These are phyloP conservation scores for Lichtheimia ornata DNA, from an alignment of 371 early-diverging fungal species.

Conservation along the genomic window DNA sequence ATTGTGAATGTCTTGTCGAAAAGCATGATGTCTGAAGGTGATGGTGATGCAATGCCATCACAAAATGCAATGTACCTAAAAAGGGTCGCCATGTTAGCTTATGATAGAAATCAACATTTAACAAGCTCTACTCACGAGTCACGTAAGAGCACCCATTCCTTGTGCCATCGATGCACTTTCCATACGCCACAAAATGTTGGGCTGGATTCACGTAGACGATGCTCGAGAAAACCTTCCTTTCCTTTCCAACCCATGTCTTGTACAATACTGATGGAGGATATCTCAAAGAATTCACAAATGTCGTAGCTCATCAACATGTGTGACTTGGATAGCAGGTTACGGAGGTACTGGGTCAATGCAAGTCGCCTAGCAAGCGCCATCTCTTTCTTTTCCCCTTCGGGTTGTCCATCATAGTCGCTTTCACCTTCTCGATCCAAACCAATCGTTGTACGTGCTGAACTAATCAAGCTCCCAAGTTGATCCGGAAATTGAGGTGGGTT, in stretches of 20 bases:
- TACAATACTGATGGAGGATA: conserved; percentile 73
- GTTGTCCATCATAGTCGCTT: conserved; percentile 11
- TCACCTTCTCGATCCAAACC: conserved; percentile 10
- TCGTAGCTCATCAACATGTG: conserved; percentile 70
- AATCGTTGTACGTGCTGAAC: conserved; percentile 32
- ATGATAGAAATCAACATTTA: not conserved
- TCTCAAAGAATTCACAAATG: conserved; percentile 79
- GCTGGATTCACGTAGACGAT: conserved; percentile 48
- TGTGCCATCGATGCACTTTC: conserved; percentile 50
- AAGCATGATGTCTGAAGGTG: conserved; percentile 53
- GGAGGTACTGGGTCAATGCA: conserved; percentile 70
- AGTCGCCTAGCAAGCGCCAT: conserved; percentile 57
- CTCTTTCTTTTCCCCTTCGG: conserved; percentile 30
- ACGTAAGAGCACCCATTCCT: conserved; percentile 75
- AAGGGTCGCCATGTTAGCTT: not conserved
- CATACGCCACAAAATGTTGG: conserved; percentile 41
- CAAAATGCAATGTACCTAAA: conserved; percentile 57
- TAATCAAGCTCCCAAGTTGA: conserved; percentile 43
- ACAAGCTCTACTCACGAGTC: conserved; percentile 58
- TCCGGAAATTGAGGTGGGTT: conserved; percentile 48
- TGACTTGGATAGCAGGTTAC: conserved; percentile 51
- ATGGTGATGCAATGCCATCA: conserved; percentile 41
- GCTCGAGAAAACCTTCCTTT: conserved; percentile 77
- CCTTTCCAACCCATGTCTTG: conserved; percentile 87
- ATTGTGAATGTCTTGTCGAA: conserved; percentile 37